Evolutionary conservation across 2,329 filamentous ascomycete species (phyloP).

Genomic region (Peltaster fructicola): DNA sequence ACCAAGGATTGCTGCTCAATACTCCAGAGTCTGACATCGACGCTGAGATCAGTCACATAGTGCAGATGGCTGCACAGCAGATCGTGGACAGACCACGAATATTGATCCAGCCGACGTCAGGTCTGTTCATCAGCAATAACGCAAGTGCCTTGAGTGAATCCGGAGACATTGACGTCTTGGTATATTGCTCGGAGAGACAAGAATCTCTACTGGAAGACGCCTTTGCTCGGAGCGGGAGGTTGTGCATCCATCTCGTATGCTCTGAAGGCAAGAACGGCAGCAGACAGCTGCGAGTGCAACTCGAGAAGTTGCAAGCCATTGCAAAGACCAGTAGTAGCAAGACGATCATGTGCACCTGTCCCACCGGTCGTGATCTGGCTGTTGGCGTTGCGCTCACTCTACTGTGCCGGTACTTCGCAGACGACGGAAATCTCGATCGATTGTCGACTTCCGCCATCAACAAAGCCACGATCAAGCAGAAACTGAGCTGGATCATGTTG

Average conservation of each 20-base stretch:
- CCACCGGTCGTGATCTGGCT: conserved; percentile 62
- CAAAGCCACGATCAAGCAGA: conserved; percentile 60
- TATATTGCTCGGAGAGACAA: conserved; percentile 28
- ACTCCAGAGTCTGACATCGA: conserved; percentile 53
- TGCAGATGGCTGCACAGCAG: too few species aligned
- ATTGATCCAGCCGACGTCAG: conserved; percentile 23
- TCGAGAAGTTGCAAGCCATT: conserved; percentile 36
- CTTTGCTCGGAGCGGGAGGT: conserved; percentile 1
- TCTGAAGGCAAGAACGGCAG: conserved; percentile 61
- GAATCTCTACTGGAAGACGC: conserved; percentile 8
- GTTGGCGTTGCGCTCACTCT: conserved; percentile 61
- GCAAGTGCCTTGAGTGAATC: conserved; percentile 21
- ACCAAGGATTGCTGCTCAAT: conserved; percentile 42
- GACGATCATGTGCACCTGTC: conserved; percentile 45
- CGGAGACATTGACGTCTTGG: conserved; percentile 21
- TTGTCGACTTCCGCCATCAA: conserved; percentile 26
- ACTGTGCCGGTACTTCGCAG: conserved; percentile 54
- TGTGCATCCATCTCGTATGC: conserved; percentile 42
- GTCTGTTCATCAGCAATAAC: conserved; percentile 24
- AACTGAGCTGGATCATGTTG: conserved; percentile 67
- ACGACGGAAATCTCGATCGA: conserved; percentile 32
- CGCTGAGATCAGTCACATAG: too few species aligned
- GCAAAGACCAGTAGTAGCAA: conserved; percentile 2
- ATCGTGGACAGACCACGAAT: conserved; percentile 15
- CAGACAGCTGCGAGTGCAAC: conserved; percentile 57